Base-by-base conservation (phyloP, 192 early-diverging fungal species). In the Gonapodya sp. region DNA sequence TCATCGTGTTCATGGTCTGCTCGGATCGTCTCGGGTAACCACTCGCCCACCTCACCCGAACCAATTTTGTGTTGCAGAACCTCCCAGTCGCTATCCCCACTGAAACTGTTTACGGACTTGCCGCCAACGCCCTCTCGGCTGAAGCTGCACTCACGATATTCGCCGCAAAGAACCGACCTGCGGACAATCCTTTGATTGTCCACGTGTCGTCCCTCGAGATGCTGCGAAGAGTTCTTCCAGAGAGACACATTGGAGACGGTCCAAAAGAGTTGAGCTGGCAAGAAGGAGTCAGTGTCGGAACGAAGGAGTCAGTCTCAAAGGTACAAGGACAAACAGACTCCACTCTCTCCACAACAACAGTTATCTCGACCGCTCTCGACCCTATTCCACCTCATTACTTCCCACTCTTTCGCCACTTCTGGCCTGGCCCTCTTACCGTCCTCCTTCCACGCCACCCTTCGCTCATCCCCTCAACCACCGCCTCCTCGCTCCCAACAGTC, bases 81-180 rank as follows among this genome's bases (percentile, higher is more conserved):
- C 46, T 64, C 35, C 89, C 90, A 34, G 91, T 99, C 24, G 96
- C 93, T 1, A 94, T 99, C 36, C 97, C 98, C 0, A 98, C 98
- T 1, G 98, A 99, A 82, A 99, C 98, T 1, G 98, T 99, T 18
- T 99, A 99, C 83, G 98, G 98, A 0, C 87, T 99, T 34, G 98
- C 93, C 2, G 94, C 95, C 79, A 95, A 97, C 79, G 97, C 97
- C 1, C 87, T 95, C 1, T 82, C 86, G 30, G 78, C 87, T 1
- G 33, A 36, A 0, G 93, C 95, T 18, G 94, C 97, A 24, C 73
- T 83, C 34, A 85, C 89, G 46, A 97, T 99, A 79, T 99, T 91
- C 83, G 79, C 75, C 0, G 93, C 93, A 82, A 99, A 99, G 87
- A 93, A 93, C 79, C 84, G 98, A 80, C 98, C 98, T 0, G 35